These are phyloP conservation scores for Elsinoe perseae DNA, from an alignment of 2,329 filamentous ascomycete genomes.

Conservation along the genomic window DNA sequence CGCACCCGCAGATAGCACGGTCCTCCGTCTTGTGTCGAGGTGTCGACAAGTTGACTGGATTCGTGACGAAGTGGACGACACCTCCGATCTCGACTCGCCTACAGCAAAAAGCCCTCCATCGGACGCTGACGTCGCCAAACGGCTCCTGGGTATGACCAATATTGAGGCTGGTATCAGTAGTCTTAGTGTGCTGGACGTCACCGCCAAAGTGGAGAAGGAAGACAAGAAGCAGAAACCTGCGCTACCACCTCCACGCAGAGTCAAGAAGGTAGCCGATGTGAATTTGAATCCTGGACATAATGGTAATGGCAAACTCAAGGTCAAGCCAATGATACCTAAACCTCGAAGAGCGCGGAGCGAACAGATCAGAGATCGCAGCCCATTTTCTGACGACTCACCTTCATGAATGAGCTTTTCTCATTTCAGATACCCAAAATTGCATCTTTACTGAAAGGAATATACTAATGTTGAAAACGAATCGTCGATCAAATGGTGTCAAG, in stretches of 20 bases:
- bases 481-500: neutral
- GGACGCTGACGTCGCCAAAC: slow-evolving; percentile 36
- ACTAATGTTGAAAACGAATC: neutral
- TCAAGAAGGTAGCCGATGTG: slow-evolving; percentile 28
- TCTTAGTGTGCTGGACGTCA: slow-evolving; percentile 66
- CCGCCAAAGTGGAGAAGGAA: slow-evolving; percentile 59
- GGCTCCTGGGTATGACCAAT: slow-evolving; percentile 64
- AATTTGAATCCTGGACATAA: slow-evolving; percentile 23
- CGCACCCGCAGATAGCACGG: slow-evolving; percentile 72
- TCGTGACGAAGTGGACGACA: slow-evolving; percentile 28
- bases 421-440: slow-evolving; percentile 11
- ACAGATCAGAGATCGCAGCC: slow-evolving; percentile 19
- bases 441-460: slow-evolving; percentile 1
- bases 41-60: slow-evolving; percentile 43
- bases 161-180: slow-evolving; percentile 62
- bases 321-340: slow-evolving; percentile 15
- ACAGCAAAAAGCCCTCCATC: slow-evolving; percentile 22
- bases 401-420: slow-evolving; percentile 14
- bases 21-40: slow-evolving; percentile 66
- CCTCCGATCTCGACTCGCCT: slow-evolving; percentile 19
- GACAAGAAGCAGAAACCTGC: slow-evolving; percentile 74
- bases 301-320: slow-evolving; percentile 17
- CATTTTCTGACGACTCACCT: slow-evolving; percentile 21
- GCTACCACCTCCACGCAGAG: slow-evolving; percentile 68
- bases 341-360: slow-evolving; percentile 11